phyloP scores from a whole-genome alignment of 495 filamentous ascomycete genomes.

The Penicillium argentinense region DNA sequence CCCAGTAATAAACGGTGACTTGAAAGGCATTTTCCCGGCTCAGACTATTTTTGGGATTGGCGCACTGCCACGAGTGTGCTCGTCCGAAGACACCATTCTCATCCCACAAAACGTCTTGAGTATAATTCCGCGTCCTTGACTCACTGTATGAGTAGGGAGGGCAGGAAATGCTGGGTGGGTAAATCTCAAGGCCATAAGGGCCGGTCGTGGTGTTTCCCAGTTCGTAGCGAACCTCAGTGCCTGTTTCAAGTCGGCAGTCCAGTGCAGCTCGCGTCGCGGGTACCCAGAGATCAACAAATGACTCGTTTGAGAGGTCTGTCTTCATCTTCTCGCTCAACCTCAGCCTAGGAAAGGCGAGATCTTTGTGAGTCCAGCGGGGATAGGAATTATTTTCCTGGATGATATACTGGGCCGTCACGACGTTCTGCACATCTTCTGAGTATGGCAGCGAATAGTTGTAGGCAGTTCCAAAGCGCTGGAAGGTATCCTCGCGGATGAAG shows the following conservation, averaged over 20 bases:
- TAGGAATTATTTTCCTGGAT: constrained; percentile 4
- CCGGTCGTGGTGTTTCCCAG: too few relatives aligned
- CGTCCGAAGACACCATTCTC: too few relatives aligned
- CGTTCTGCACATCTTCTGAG: background rate
- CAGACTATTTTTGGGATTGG: too few relatives aligned
- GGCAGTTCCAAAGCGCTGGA: background rate
- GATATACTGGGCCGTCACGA: constrained; percentile 1
- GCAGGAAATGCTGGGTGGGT: background rate
- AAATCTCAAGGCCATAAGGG: too few relatives aligned
- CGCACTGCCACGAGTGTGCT: too few relatives aligned
- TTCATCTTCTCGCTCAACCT: background rate
- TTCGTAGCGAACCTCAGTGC: too few relatives aligned
- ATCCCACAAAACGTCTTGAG: background rate
- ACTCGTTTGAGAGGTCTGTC: background rate
- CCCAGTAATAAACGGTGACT: constrained; percentile 5
- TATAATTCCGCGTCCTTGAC: background rate
- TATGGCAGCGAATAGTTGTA: background rate
- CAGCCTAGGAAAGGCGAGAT: constrained; percentile 11
- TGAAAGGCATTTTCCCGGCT: too few relatives aligned
- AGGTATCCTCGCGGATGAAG: constrained; percentile 2
- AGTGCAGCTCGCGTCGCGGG: background rate
- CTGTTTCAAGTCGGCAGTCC: too few relatives aligned
- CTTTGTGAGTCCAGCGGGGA: constrained; percentile 10
- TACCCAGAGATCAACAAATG: background rate
- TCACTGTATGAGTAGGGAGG: background rate